Evolutionary conservation across 2,329 filamentous ascomycete species (phyloP), one percentile per base, ranked within the genome.

Genomic region (Ascochyta lentis): DNA sequence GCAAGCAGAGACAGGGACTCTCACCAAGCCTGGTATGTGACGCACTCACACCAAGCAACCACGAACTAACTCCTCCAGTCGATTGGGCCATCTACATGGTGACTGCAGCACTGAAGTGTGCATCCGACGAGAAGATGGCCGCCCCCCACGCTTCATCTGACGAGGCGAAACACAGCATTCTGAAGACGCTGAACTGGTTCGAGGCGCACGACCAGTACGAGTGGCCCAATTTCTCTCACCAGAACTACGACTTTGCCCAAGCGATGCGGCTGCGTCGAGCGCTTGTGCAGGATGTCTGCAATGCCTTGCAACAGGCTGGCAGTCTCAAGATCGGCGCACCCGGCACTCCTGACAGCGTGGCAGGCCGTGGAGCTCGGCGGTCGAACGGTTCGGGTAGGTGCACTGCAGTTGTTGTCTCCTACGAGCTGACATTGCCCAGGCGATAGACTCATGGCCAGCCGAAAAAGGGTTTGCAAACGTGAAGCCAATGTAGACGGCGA

Each of bases 71-170:
- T 15, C 6, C 13, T 1, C 2, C 35, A 62, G 59, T 38, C 1
- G 60, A 67, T 4, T 67, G 59, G 64, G 34, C 59, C 0, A 13
- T 44, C 4, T 53, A 59, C 44, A 63, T 63, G 57, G 63, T 63
- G 7, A 41, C 47, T 5, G 59, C 59, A 16, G 54, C 60, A 6
- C 35, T 65, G 16, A 60, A 51, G n/a, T 58, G 49, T 12, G 38
- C 50, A 5, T 47, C 45, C 13, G 53, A 54, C 3, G 47, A 47
- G 6, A 49, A 23, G 9, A 5, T 31, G 7, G 15, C 46, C 15
- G 31, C 39, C 19, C 13, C 24, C 2, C 62, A 57, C 48, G n/a
- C 9, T n/a, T 55, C 57, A 4, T 27, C 54, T 5, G 56, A 63
- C 35, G 39, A 33, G 15, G 61, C 41, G 3, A 54, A 58, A 22